Evolutionary conservation across 1,139 yeast genomes (phyloP).

Genomic region (Yamadazyma triangularis): DNA sequence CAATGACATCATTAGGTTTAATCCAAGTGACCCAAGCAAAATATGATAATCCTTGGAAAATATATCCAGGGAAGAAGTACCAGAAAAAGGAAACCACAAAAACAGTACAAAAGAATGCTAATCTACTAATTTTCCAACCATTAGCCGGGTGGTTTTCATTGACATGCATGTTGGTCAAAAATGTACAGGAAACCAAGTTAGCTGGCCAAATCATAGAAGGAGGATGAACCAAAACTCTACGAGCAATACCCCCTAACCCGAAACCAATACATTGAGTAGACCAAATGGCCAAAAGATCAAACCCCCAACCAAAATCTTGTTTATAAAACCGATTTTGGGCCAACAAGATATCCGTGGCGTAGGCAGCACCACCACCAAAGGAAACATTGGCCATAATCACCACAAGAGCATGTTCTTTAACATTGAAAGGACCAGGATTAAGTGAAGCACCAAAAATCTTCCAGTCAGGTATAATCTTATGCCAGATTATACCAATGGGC

Average conservation of each 20-base stretch:
- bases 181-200: slow-evolving; percentile 42
- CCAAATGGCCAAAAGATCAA: slow-evolving; percentile 44
- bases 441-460: slow-evolving; percentile 38
- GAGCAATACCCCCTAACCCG: slow-evolving; percentile 57
- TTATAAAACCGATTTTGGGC: slow-evolving; percentile 51
- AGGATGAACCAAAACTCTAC: slow-evolving; percentile 57
- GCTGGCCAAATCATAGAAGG: slow-evolving; percentile 68
- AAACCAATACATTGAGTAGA: slow-evolving; percentile 62
- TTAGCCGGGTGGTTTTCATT: slow-evolving; percentile 53
- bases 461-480: slow-evolving; percentile 36
- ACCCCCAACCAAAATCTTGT: slow-evolving; percentile 36
- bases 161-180: slow-evolving; percentile 57
- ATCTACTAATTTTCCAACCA: slow-evolving; percentile 39
- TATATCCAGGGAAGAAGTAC: slow-evolving; percentile 43
- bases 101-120: slow-evolving; percentile 26
- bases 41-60: slow-evolving; percentile 32
- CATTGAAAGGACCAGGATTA: slow-evolving; percentile 63
- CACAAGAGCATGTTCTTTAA: slow-evolving; percentile 62
- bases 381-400: slow-evolving; percentile 52
- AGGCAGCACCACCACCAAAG: slow-evolving; percentile 57
- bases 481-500: slow-evolving; percentile 51
- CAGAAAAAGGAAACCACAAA: slow-evolving; percentile 26
- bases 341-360: slow-evolving; percentile 55
- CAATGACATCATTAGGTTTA: slow-evolving; percentile 38
- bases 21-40: slow-evolving; percentile 42